Conservation (phyloP, 129 eudicot species). For the Rutidosis leptorrhynchoides region DNA sequence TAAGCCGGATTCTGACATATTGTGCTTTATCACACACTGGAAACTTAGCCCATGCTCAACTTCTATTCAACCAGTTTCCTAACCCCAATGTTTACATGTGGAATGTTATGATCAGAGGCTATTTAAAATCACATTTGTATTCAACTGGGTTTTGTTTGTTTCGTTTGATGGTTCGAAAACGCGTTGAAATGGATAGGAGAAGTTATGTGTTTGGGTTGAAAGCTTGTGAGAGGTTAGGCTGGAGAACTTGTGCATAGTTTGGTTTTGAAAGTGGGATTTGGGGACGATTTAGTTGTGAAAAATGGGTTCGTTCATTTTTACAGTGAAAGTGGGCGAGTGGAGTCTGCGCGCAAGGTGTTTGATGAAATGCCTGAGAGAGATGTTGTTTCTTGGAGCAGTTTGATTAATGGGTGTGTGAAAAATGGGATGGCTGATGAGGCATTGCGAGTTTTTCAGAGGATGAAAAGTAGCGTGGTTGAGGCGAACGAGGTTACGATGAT, state of each 20-base stretch:
- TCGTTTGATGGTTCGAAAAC: constrained; percentile 44
- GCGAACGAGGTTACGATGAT: constrained; percentile 69
- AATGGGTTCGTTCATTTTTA: constrained; percentile 66
- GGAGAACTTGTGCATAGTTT: constrained; percentile 51
- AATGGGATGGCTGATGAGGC: constrained; percentile 54
- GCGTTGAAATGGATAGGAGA: constrained; percentile 50
- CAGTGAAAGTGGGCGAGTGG: constrained; percentile 36
- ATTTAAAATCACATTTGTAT: constrained; percentile 26
- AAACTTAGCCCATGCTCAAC: constrained; percentile 34
- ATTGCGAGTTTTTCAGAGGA: constrained; percentile 41
- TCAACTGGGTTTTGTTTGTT: constrained; percentile 44
- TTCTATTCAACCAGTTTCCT: constrained; percentile 37
- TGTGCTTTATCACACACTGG: constrained; percentile 51
- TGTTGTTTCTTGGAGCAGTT: constrained; percentile 69
- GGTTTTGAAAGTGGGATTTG: constrained; percentile 59
- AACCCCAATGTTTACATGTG: constrained; percentile 63
- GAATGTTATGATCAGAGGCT: constrained; percentile 67
- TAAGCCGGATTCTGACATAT: constrained; percentile 63
- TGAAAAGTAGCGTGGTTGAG: constrained; percentile 46
- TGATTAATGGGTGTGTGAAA: constrained; percentile 64
- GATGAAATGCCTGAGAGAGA: constrained; percentile 49
- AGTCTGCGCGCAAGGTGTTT: constrained; percentile 46
- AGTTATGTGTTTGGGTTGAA: constrained; percentile 70
- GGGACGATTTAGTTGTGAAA: constrained; percentile 45
- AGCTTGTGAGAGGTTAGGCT: constrained; percentile 39